phyloP scores from a whole-genome alignment of 768 basidiomycete genomes.

The Cubamyces sp. region DNA sequence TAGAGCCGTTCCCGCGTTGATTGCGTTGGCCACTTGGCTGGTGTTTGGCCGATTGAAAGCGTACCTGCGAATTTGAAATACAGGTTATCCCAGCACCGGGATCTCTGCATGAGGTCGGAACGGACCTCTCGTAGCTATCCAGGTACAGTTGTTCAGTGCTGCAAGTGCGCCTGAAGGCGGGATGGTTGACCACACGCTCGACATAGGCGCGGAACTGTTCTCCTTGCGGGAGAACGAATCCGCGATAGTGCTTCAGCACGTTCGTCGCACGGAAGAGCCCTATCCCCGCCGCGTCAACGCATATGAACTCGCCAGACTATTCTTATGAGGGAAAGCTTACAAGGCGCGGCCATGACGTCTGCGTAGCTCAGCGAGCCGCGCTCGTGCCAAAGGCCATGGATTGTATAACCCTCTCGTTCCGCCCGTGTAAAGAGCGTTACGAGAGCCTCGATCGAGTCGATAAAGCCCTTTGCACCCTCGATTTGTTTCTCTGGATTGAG shows the following conservation, averaged over 20 bases:
- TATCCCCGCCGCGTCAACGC: slow-evolving; percentile 33
- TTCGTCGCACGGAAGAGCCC: slow-evolving; percentile 71
- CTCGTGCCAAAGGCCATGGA: slow-evolving; percentile 64
- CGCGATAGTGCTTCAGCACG: slow-evolving; percentile 69
- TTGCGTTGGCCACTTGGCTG: slow-evolving; percentile 75
- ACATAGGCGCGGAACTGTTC: slow-evolving; percentile 57
- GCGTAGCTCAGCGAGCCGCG: slow-evolving; percentile 56
- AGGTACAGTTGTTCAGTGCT: slow-evolving; percentile 69
- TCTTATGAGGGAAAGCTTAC: slow-evolving; percentile 43
- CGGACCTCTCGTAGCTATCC: slow-evolving; percentile 72
- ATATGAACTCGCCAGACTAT: not conserved
- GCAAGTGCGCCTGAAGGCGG: slow-evolving; percentile 67
- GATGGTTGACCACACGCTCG: slow-evolving; percentile 57
- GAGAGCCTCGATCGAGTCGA: slow-evolving; percentile 52
- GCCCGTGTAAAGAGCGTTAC: slow-evolving; percentile 60
- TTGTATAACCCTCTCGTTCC: slow-evolving; percentile 39
- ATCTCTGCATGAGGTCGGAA: not conserved
- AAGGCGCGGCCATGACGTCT: slow-evolving; percentile 73
- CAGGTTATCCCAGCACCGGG: not conserved
- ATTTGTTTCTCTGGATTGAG: slow-evolving; percentile 47
- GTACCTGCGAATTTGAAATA: slow-evolving; percentile 48
- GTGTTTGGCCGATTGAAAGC: slow-evolving; percentile 79
- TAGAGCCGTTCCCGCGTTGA: slow-evolving; percentile 64
- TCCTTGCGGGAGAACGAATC: slow-evolving; percentile 58
- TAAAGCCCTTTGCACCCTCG: slow-evolving; percentile 56